phyloP scores from a whole-genome alignment of 2,329 filamentous ascomycete species.

The Hymenoscyphus infarciens region DNA sequence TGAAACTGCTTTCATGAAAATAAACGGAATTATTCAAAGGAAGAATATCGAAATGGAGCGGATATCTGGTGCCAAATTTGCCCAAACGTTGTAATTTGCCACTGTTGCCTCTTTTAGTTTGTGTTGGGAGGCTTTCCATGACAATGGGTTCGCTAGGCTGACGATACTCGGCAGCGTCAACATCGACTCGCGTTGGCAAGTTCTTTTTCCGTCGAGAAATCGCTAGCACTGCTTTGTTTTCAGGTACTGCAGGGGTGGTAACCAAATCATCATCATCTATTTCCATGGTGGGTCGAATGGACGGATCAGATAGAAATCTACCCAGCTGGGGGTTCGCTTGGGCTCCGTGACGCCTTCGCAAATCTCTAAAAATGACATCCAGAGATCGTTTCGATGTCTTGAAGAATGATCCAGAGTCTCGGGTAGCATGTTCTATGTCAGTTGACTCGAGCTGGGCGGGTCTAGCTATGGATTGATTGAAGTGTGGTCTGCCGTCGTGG shows the following conservation, averaged over 20 bases:
- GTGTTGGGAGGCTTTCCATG: constrained; percentile 26
- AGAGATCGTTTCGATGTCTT: constrained; percentile 50
- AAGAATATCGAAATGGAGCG: constrained; percentile 60
- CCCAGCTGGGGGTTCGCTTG: constrained; percentile 37
- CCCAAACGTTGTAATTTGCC: constrained; percentile 51
- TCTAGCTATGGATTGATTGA: constrained; percentile 26
- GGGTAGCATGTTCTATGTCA: constrained; percentile 36
- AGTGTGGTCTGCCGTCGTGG: background rate
- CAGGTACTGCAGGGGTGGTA: background rate
- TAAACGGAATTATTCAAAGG: constrained; percentile 53
- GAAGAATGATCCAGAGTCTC: constrained; percentile 41
- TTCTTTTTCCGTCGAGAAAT: constrained; percentile 24
- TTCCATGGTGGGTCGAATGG: constrained; percentile 16
- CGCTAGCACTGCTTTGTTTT: background rate
- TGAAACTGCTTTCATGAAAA: constrained; percentile 57
- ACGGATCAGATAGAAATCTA: constrained; percentile 35
- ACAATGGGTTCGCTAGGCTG: constrained; percentile 34
- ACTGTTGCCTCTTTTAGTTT: constrained; percentile 22
- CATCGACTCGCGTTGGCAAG: constrained; percentile 31
- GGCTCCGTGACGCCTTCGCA: constrained; percentile 33
- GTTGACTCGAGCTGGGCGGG: constrained; percentile 56
- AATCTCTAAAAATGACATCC: constrained; percentile 51
- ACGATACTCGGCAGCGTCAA: constrained; percentile 34
- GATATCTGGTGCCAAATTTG: constrained; percentile 59
- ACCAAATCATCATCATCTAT: constrained; percentile 10